Base-by-base conservation (phyloP, 2,329 filamentous ascomycete species). In the Trichoderma brevicompactum region DNA sequence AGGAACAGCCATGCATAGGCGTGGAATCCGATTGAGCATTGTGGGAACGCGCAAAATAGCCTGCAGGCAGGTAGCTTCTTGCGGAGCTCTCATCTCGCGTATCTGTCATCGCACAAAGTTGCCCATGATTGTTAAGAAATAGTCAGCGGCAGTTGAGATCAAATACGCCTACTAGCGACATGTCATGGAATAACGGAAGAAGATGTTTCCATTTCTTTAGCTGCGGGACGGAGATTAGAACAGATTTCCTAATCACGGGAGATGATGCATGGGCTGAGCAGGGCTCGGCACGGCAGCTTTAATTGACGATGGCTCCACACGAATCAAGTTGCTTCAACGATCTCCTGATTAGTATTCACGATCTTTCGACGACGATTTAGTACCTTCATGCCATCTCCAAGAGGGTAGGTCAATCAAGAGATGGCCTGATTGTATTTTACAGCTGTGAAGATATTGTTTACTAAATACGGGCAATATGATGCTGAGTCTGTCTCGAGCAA, bases 61-160 rank as follows among this genome's bases (percentile, higher is more conserved):
- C 23, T 28, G 5, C 23, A 28, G 6, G n/a, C 5, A 23, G 6
- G 48, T 23, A 50, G 48, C 48, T 34, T n/a, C 15, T 28, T 10
- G 13, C 13, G 48, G 13, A 50, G 7, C 28, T 34, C 28, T n/a
- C 28, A 32, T 50, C 34, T 28, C 23, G 34, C 40, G 38, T 28
- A 32, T 28, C 15, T 44, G 38, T 7, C 15, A 28, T 52, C 58
- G 58, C 46, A 19, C 7, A 61, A 52, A 61, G 9, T 61, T 61
- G 58, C 58, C 36, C n/a, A n/a, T 15, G 7, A 52, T 50, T 43
- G 23, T 13, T 13, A 41, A 43, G 4, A 3, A 2, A 28, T 28
- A 28, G 23, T 28, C 23, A 5, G 23, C 23, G 23, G 23, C 23
- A 28, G 23, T 28, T 28, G 23, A 28, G 2, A 2, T 28, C 23